Evolutionary conservation across 2,329 filamentous ascomycete species (phyloP).

Genomic region (Ceratocystis destructans): DNA sequence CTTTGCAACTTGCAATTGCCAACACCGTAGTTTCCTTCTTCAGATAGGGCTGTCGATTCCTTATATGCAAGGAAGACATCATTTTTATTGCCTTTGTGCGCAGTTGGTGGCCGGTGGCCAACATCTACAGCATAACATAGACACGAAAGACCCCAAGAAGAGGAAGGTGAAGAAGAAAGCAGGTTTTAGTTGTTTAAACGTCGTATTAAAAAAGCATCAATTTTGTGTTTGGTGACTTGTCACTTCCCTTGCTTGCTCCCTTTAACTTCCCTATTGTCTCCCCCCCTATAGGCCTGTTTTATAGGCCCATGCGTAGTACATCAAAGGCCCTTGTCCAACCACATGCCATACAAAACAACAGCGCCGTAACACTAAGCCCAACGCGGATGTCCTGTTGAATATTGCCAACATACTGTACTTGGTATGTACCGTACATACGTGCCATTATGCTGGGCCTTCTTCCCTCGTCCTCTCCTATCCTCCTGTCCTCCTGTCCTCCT

Average conservation of each 20-base stretch:
- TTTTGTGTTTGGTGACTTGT: neutral
- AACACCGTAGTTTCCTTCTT: neutral
- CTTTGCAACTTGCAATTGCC: neutral
- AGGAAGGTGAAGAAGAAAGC: constrained; percentile 8
- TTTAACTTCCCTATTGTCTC: neutral
- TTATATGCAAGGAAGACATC: neutral
- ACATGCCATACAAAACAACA: neutral
- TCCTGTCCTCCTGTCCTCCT: too few relatives aligned
- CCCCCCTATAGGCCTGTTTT: neutral
- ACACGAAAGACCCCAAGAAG: neutral
- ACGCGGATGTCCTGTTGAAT: neutral
- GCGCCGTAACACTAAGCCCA: constrained; percentile 1
- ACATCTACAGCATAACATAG: neutral
- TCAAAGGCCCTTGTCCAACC: constrained; percentile 1
- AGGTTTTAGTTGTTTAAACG: constrained; percentile 16
- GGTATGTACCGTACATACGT: too few relatives aligned
- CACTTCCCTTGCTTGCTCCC: neutral
- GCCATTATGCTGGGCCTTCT: neutral
- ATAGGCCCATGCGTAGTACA: neutral
- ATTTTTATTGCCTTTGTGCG: too few relatives aligned
- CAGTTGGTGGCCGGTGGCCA: neutral
- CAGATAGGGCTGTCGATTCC: neutral
- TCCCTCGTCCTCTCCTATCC: neutral
- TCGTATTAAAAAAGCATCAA: constrained; percentile 2
- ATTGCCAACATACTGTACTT: too few relatives aligned